Percentiles rank a stretch among this genome's conserved stretches.
phyloP scores from a whole-genome alignment of 768 basidiomycete genomes.

The Lenzites betulinus region DNA sequence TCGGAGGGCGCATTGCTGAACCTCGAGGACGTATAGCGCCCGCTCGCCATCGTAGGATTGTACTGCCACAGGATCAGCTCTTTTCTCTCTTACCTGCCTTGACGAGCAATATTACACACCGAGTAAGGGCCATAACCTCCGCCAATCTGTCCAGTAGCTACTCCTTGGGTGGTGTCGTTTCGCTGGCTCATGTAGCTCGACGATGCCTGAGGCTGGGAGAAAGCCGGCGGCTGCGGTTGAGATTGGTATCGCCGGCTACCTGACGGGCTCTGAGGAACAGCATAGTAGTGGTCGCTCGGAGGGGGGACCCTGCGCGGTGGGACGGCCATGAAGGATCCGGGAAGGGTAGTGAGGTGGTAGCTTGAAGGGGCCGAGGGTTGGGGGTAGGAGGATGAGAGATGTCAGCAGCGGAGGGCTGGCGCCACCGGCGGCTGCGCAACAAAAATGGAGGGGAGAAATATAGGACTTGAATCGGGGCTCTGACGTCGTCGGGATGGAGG shows the following conservation, averaged over 20 bases:
- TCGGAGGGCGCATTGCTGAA: conserved; percentile 61
- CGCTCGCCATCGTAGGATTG: conserved; percentile 50
- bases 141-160: conserved; percentile 80
- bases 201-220: conserved; percentile 21
- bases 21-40: conserved; percentile 49
- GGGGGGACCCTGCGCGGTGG: conserved; percentile 45
- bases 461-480: neutral
- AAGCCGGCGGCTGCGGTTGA: conserved; percentile 30
- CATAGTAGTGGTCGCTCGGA: conserved; percentile 58
- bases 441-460: conserved; percentile 5
- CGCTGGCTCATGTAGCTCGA: conserved; percentile 32
- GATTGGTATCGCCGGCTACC: conserved; percentile 36
- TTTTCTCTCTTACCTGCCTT: neutral
- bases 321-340: conserved; percentile 32
- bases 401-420: conserved; percentile 10
- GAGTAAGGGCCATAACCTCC: conserved; percentile 85
- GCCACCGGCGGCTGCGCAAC: conserved; percentile 17
- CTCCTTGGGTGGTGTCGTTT: conserved; percentile 68
- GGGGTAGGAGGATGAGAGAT: neutral
- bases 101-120: conserved; percentile 39
- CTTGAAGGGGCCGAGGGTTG: neutral
- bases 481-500: conserved; percentile 11
- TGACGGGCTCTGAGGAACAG: conserved; percentile 62
- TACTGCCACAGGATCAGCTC: conserved; percentile 44
- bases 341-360: neutral